Evolutionary conservation across 306 rosid species (phyloP).

Genomic region (Quercus glauca): DNA sequence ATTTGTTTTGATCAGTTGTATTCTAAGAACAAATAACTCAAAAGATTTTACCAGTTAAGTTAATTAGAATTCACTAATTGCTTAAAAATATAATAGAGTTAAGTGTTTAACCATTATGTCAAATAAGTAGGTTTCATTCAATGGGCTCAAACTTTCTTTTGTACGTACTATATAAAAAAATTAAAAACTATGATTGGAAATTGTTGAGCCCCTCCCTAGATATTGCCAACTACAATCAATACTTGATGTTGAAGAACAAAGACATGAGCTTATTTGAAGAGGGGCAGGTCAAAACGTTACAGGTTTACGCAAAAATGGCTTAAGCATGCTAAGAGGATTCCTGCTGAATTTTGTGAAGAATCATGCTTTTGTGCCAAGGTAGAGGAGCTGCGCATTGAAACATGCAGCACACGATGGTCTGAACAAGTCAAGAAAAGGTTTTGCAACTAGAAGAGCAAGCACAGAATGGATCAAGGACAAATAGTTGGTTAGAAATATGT

Average conservation of each 20-base stretch:
- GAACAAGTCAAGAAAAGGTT: constrained; percentile 9
- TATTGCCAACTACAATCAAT: constrained; percentile 73
- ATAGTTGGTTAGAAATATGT: constrained; percentile 32
- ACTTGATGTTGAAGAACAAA: constrained; percentile 38
- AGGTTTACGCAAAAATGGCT: constrained; percentile 60
- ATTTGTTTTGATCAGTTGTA: too few relatives aligned
- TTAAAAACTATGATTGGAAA: too few relatives aligned
- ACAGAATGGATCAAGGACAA: constrained; percentile 24
- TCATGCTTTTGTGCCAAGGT: constrained; percentile 72
- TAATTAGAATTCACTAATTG: too few relatives aligned
- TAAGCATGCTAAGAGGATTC: constrained; percentile 30
- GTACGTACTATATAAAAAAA: too few relatives aligned
- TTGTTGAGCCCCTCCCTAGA: constrained; percentile 83
- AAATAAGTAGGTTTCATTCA: too few relatives aligned
- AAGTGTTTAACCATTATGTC: too few relatives aligned
- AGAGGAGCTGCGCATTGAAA: constrained; percentile 54
- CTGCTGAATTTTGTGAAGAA: constrained; percentile 32
- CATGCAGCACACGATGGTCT: neutral
- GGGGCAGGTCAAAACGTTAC: constrained; percentile 66
- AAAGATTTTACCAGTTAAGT: too few relatives aligned
- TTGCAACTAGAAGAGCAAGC: constrained; percentile 23
- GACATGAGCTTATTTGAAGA: constrained; percentile 60
- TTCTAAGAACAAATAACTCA: too few relatives aligned
- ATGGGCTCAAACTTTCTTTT: too few relatives aligned
- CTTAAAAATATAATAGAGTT: too few relatives aligned